Evolutionary conservation across 768 basidiomycete species (phyloP).

Genomic region (Podaxis sp.): DNA sequence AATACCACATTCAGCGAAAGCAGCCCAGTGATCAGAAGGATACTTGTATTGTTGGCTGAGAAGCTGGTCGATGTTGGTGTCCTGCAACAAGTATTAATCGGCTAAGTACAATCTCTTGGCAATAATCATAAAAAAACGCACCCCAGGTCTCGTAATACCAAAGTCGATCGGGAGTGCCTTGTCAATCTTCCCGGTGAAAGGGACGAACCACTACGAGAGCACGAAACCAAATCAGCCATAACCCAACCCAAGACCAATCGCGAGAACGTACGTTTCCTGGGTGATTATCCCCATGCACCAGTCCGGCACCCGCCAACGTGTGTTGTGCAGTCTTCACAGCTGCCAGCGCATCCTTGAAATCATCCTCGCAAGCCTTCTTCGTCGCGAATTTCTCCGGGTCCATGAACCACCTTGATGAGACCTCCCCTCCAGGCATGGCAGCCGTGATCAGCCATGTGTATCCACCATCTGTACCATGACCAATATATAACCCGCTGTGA

Average conservation of each 20-base stretch:
- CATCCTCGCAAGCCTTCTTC: not conserved
- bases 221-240: not conserved
- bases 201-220: not conserved
- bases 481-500: not conserved
- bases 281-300: not conserved
- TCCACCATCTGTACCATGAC: not conserved
- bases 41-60: not conserved
- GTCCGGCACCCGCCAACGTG: not conserved
- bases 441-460: constrained; percentile 2
- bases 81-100: not conserved
- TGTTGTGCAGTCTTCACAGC: not conserved
- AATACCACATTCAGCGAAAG: not conserved
- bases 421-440: not conserved
- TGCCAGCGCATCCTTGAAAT: not conserved
- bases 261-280: not conserved
- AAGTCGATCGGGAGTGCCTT: not conserved
- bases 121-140: not conserved
- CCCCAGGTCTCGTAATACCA: not conserved
- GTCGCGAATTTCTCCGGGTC: not conserved
- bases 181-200: not conserved
- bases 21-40: not conserved
- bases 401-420: not conserved
- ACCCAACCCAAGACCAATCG: too few relatives aligned
- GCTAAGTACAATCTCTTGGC: not conserved
- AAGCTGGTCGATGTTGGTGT: not conserved